Percentiles rank a stretch among this genome's conserved stretches.
Conservation (phyloP, 306 rosid species). For the Senna siamea region DNA sequence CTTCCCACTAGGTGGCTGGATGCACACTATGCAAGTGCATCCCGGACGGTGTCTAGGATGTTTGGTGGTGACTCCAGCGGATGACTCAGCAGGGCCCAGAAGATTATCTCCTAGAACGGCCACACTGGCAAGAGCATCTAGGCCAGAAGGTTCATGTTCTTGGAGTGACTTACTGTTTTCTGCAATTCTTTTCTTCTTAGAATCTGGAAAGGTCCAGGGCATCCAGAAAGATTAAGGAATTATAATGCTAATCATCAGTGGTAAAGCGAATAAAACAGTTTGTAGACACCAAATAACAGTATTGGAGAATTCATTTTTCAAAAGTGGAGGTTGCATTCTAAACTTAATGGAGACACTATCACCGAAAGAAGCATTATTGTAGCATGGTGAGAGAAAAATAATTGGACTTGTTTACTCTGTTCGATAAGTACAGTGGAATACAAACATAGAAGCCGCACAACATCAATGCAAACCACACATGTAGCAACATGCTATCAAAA, state of each 20-base stretch:
- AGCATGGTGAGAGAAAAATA: no score
- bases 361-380: no score
- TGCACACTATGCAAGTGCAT: conserved; percentile 94
- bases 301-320: conserved; percentile 2
- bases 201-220: conserved; percentile 50
- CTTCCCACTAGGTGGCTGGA: conserved; percentile 97
- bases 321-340: not conserved
- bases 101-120: conserved; percentile 84
- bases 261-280: conserved; percentile 8
- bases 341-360: not conserved
- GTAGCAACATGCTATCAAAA: not conserved
- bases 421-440: no score
- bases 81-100: conserved; percentile 56
- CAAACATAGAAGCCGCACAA: not conserved
- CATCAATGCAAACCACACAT: conserved; percentile 1
- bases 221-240: conserved; percentile 24
- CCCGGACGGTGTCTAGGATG: conserved; percentile 97
- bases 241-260: conserved; percentile 15
- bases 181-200: conserved; percentile 62
- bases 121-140: conserved; percentile 94
- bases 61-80: conserved; percentile 78
- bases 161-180: conserved; percentile 52
- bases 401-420: no score
- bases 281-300: not conserved
- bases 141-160: conserved; percentile 73